A percentile compares a stretch with the other conserved stretches of the same genome.
Conservation (phyloP, 371 early-diverging fungal genomes). For the Smittium mucronatum region DNA sequence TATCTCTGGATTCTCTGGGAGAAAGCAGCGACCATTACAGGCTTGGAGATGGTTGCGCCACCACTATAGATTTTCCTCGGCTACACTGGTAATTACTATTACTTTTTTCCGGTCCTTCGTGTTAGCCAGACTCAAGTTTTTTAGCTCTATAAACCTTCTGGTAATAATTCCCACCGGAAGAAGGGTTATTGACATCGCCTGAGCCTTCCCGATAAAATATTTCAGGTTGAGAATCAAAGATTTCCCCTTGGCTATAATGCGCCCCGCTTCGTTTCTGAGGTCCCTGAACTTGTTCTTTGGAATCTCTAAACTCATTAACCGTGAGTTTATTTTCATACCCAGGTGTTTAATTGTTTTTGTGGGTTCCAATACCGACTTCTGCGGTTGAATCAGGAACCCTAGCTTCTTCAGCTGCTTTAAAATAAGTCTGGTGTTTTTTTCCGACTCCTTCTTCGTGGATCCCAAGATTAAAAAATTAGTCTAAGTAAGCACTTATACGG, state of each 20-base stretch:
- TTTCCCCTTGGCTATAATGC: neutral
- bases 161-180: neutral
- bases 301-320: neutral
- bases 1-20: neutral
- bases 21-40: neutral
- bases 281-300: neutral
- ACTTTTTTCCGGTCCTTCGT: conserved; percentile 1
- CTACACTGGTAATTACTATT: neutral
- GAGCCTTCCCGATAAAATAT: conserved; percentile 12
- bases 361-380: neutral
- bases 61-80: neutral
- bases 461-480: conserved; percentile 25
- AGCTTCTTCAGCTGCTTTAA: conserved; percentile 2
- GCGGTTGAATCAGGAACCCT: neutral
- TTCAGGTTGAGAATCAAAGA: conserved; percentile 6
- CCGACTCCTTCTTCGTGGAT: conserved; percentile 4
- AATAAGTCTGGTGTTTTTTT: conserved; percentile 17
- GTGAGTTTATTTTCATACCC: neutral
- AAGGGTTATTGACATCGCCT: conserved; percentile 5
- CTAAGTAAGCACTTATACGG: conserved; percentile 28
- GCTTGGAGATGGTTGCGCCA: neutral
- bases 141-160: neutral
- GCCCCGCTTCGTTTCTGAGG: neutral
- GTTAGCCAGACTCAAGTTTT: neutral
- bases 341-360: neutral